These are phyloP conservation scores for Piloderma croceum DNA, from an alignment of 768 basidiomycete genomes.

Conservation along the genomic window DNA sequence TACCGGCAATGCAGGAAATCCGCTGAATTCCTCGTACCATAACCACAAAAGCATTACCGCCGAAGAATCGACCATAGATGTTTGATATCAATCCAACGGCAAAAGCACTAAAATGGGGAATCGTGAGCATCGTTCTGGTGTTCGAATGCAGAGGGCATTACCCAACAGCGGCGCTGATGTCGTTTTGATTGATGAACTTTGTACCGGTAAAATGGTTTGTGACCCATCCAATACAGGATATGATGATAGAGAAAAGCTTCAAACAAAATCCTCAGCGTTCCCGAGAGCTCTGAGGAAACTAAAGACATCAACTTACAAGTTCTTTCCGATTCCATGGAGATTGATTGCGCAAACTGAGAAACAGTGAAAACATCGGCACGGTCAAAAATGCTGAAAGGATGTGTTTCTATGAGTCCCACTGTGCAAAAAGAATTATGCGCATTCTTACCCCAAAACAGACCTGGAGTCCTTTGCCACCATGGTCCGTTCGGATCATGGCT, in stretches of 20 bases:
- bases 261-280: neutral
- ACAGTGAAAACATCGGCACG: constrained; percentile 64
- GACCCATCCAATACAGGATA: constrained; percentile 70
- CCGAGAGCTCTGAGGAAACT: neutral
- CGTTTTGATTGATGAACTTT: constrained; percentile 61
- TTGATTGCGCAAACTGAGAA: constrained; percentile 60
- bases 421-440: neutral
- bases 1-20: neutral
- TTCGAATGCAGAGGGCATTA: constrained; percentile 21
- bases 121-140: too few relatives aligned
- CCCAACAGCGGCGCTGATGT: constrained; percentile 77
- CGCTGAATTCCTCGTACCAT: constrained; percentile 61
- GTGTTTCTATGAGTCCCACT: neutral
- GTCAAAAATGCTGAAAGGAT: constrained; percentile 52
- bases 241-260: constrained; percentile 49
- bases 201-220: constrained; percentile 66
- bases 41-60: constrained; percentile 73
- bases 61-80: constrained; percentile 67
- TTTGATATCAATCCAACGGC: constrained; percentile 78
- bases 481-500: constrained; percentile 53
- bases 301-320: constrained; percentile 35
- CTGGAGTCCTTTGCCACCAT: constrained; percentile 74
- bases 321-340: constrained; percentile 55
- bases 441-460: constrained; percentile 61
- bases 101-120: constrained; percentile 65